Evolutionary conservation across 805 yeast species (phyloP), one percentile per base, ranked within the genome.

Genomic region (Yarrowia porcina): DNA sequence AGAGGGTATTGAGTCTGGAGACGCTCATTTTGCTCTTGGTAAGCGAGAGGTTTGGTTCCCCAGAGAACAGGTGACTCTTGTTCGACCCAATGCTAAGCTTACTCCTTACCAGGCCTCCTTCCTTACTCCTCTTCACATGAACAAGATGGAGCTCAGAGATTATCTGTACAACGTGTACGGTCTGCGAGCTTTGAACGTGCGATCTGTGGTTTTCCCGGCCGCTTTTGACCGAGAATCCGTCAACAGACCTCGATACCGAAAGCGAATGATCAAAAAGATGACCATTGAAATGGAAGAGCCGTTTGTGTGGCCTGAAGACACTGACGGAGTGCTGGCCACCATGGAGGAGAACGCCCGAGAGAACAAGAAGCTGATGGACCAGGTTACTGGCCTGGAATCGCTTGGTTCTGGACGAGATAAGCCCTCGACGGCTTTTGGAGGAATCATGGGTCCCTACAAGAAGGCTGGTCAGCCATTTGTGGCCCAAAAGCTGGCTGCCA

Each of bases 41-140:
- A 86, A 83, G 6, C 84, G 82, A 67, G 79, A 88, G 66, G 79
- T 88, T 10, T 92, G 84, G 73, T 89, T 93, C 74, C 99, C 99
- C 32, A 84, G 85, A 66, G 97, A 96, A 0, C 80, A 93, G 66
- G 79, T 93, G 38, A 83, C 89, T 57, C 78, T 93, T 32, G 76
- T 94, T 66, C 83, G 96, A 72, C 97, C 97, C 15, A 89, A 89
- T 70, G 97, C 98, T n/a, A 89, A 89, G 71, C 96, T 90, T 75
- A 89, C 97, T 0, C 99, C 99, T 52, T 92, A 89, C 76, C 97
- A 91, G 75, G 98, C 98, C 56, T 91, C 90, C 74, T 94, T 94
- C 75, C 84, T 89, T 67, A 99, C 96, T 18, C 99, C 99, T 15
- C 84, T 88, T 71, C 84, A 89, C 63, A 92, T 94, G 81, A 94